Base-by-base conservation (phyloP, 768 basidiomycete species). In the Suillus paluster region DNA sequence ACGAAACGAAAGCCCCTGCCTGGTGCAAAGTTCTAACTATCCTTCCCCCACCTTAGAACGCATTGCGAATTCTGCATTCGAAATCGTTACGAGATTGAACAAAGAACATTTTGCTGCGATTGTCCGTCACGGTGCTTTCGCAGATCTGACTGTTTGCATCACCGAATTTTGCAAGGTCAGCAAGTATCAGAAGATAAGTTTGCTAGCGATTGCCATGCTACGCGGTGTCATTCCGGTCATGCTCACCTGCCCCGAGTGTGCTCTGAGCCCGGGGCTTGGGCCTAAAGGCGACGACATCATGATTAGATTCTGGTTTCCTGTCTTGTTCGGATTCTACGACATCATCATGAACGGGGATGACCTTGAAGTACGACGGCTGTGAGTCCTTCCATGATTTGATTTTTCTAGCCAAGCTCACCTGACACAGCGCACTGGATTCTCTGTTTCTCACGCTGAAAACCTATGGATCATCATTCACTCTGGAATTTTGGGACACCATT, bases 341-440 rank as follows among this genome's bases (percentile, higher is more conserved):
- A 97, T 99, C 59, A 97, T 99, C 73, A 99, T 99, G 97, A 99
- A 97, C 64, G 97, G 95, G 19, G 97, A 99, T 74, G 97, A 99
- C 71, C 79, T 99, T 30, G 97, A 99, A 84, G 95, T 99, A 57
- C 88, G 97, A 68, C 86, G 96, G 71, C 75, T 98, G 97, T 99
- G 72, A 79, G 94, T 82, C 14, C 58, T 57, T 36, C n/a, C 45
- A 41, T 41, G 15, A 21, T 38, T 54, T 14, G 4, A n/a, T 5
- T 34, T n/a, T 52, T 6, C 59, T 14, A 39, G 53, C 55, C 63
- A 30, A 61, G 41, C 58, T 57, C 60, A n/a, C 57, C 57, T 64
- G 53, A 63, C 54, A 30, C 70, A 99, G 97, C 54, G 96, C 97
- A 0, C 82, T 99, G n/a, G 96, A 99, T 77, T 98, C 96, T 14